These are phyloP conservation scores for Cryptococcus sp. DNA, from an alignment of 1,284 basidiomycete genomes.

Conservation along the genomic window DNA sequence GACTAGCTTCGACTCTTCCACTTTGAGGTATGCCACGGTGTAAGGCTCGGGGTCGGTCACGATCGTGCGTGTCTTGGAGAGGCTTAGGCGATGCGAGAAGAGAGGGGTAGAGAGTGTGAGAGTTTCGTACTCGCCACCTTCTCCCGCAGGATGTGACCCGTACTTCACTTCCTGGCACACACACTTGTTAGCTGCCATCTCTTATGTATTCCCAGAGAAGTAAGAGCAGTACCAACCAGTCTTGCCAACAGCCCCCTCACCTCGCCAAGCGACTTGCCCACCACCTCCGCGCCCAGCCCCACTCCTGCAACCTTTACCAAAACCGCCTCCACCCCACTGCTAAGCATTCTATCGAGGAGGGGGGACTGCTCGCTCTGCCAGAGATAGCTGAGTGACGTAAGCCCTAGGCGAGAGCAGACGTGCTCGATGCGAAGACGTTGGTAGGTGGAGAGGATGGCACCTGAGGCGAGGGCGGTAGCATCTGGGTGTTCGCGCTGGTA, in stretches of 20 bases:
- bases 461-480: slow-evolving; percentile 82
- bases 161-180: slow-evolving; percentile 66
- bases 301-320: slow-evolving; percentile 97
- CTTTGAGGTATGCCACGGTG: slow-evolving; percentile 80
- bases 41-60: slow-evolving; percentile 57
- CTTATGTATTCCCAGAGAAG: neutral
- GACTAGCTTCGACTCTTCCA: slow-evolving; percentile 64
- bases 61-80: slow-evolving; percentile 67
- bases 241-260: slow-evolving; percentile 71
- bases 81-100: slow-evolving; percentile 71
- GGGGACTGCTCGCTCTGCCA: slow-evolving; percentile 90
- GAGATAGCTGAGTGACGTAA: slow-evolving; percentile 81
- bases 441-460: slow-evolving; percentile 96
- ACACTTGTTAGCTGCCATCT: too few relatives aligned
- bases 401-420: slow-evolving; percentile 80
- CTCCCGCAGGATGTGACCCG: slow-evolving; percentile 91
- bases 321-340: slow-evolving; percentile 72
- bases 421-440: slow-evolving; percentile 96
- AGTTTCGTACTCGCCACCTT: slow-evolving; percentile 98
- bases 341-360: slow-evolving; percentile 82
- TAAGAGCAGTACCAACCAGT: slow-evolving; percentile 57
- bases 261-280: slow-evolving; percentile 71
- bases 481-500: slow-evolving; percentile 62
- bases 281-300: slow-evolving; percentile 72
- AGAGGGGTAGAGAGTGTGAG: slow-evolving; percentile 85